Evolutionary conservation across 1,284 basidiomycete species (phyloP).

Genomic region (Ganoderma sp.): DNA sequence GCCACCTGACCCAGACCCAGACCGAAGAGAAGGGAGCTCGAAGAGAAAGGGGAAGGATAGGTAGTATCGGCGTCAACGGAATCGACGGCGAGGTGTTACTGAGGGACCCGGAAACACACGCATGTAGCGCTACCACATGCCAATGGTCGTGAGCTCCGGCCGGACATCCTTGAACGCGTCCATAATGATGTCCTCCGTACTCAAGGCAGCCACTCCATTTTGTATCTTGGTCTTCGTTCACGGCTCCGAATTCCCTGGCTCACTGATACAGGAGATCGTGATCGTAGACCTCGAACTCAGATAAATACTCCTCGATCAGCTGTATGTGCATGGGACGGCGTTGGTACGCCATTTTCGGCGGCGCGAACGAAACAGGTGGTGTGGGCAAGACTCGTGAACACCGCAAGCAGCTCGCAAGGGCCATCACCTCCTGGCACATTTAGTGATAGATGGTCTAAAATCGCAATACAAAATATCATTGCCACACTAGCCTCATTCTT

Average conservation of each 20-base stretch:
- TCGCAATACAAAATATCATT: not conserved
- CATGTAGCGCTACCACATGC: not conserved
- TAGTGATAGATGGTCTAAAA: no score
- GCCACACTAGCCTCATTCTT: no score
- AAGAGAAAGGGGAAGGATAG: slow-evolving; percentile 1
- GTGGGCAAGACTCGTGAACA: not conserved
- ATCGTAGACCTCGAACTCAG: not conserved
- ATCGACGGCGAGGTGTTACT: not conserved
- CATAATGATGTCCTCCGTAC: not conserved
- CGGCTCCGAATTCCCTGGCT: not conserved
- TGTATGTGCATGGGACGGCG: no score
- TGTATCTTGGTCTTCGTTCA: not conserved
- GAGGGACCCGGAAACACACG: no score
- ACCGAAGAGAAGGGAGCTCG: not conserved
- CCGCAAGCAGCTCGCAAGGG: not conserved
- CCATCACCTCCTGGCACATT: not conserved
- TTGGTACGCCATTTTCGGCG: not conserved
- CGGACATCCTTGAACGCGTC: not conserved
- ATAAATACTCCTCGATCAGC: not conserved
- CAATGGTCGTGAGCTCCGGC: not conserved
- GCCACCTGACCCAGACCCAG: not conserved
- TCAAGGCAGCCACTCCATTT: not conserved
- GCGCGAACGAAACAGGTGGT: not conserved
- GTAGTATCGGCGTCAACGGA: not conserved
- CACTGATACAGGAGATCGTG: not conserved